These are phyloP conservation scores for Phytophthora hybrid DNA, from an alignment of 352 stramenopile genomes.

Conservation along the genomic window DNA sequence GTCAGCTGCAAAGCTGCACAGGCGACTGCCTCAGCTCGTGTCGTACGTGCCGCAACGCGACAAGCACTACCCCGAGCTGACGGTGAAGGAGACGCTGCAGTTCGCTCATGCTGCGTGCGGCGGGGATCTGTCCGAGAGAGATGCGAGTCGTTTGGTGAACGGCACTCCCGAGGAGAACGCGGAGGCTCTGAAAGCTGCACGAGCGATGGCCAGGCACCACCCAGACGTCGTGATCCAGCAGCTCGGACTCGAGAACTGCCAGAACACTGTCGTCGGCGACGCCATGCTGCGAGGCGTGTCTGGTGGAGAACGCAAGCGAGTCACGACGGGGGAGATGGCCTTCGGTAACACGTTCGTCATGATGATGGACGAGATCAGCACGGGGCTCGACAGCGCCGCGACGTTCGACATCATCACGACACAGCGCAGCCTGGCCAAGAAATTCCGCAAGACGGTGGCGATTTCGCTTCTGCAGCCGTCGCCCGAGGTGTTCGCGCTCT, in stretches of 20 bases:
- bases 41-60: conserved; percentile 41
- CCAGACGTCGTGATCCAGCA: conserved; percentile 19
- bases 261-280: conserved; percentile 60
- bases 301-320: conserved; percentile 65
- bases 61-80: conserved; percentile 36
- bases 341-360: conserved; percentile 65
- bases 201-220: conserved; percentile 7
- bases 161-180: conserved; percentile 1
- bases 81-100: conserved; percentile 17
- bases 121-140: conserved; percentile 11
- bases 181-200: neutral
- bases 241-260: conserved; percentile 26
- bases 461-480: conserved; percentile 63
- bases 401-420: conserved; percentile 81
- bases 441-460: conserved; percentile 52
- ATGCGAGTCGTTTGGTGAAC: conserved; percentile 4
- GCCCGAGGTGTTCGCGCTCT: conserved; percentile 53
- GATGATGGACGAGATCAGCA: conserved; percentile 88
- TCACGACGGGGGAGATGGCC: conserved; percentile 82
- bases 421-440: conserved; percentile 36
- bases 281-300: conserved; percentile 58
- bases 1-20: conserved; percentile 6
- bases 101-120: conserved; percentile 25
- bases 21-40: conserved; percentile 30
- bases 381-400: conserved; percentile 87